A percentile compares a stretch with the other conserved stretches of the same genome.
Conservation (phyloP, 2,329 filamentous ascomycete species). For the Cadophora luteo-olivacea region DNA sequence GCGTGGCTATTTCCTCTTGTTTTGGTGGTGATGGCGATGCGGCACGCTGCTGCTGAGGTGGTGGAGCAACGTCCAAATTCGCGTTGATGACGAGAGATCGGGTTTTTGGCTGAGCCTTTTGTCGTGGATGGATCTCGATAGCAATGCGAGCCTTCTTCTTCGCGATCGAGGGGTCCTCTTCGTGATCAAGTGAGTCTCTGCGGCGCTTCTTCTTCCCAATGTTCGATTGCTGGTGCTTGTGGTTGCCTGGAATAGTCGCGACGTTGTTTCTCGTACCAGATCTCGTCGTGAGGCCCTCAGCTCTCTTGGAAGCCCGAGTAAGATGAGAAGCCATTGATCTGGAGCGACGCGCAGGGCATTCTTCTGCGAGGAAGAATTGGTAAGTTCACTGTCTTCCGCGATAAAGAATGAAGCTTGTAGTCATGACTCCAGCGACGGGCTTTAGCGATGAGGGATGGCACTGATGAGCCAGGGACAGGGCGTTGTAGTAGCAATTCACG, state of each 20-base stretch:
- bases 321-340: slow-evolving; percentile 56
- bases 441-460: slow-evolving; percentile 16
- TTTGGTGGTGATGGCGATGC: slow-evolving; percentile 28
- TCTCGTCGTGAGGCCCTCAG: slow-evolving; percentile 51
- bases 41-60: slow-evolving; percentile 25
- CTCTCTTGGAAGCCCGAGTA: slow-evolving; percentile 58
- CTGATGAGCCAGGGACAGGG: slow-evolving; percentile 10
- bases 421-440: slow-evolving; percentile 18
- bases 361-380: slow-evolving; percentile 36
- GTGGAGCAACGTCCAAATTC: slow-evolving; percentile 26
- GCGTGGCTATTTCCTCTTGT: slow-evolving; percentile 29
- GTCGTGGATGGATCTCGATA: slow-evolving; percentile 56
- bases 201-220: slow-evolving; percentile 35
- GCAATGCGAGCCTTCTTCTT: slow-evolving; percentile 59
- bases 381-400: slow-evolving; percentile 27
- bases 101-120: slow-evolving; percentile 40
- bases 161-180: slow-evolving; percentile 53
- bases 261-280: slow-evolving; percentile 42
- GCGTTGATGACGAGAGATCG: slow-evolving; percentile 33
- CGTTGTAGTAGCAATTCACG: slow-evolving; percentile 11
- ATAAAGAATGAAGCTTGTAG: slow-evolving; percentile 17
- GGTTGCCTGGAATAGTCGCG: slow-evolving; percentile 39
- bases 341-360: slow-evolving; percentile 42
- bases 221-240: slow-evolving; percentile 39
- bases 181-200: slow-evolving; percentile 42